These are phyloP conservation scores for Capsaspora owczarzaki DNA, from an alignment of 78 protist species.

Conservation along the genomic window DNA sequence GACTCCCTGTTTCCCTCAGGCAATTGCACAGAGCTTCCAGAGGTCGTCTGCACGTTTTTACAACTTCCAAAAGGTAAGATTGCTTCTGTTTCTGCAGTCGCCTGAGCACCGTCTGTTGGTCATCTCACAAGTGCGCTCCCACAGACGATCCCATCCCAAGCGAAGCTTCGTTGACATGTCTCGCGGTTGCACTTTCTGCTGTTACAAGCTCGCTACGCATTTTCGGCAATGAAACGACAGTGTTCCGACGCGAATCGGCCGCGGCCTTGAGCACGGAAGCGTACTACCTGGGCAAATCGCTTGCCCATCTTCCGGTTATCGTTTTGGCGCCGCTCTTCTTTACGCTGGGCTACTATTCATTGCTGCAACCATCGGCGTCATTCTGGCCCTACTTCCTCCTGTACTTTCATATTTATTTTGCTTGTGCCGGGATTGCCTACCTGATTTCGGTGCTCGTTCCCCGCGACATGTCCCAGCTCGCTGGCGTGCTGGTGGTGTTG, in stretches of 20 bases:
- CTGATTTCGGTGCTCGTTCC: constrained; percentile 15
- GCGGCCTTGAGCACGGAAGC: constrained; percentile 12
- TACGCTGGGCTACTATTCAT: constrained; percentile 4
- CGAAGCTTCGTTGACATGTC: constrained; percentile 9
- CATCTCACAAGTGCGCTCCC: no score
- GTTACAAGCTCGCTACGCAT: neutral
- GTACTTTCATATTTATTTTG: constrained; percentile 7
- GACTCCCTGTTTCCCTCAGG: neutral
- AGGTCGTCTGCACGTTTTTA: neutral
- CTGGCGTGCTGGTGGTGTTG: neutral
- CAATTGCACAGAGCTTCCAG: neutral
- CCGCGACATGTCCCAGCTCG: constrained; percentile 4
- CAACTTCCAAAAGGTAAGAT: neutral
- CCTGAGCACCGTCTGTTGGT: no score
- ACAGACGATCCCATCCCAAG: constrained; percentile 11
- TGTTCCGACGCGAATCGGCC: constrained; percentile 14
- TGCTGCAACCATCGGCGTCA: neutral
- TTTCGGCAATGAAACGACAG: constrained; percentile 16
- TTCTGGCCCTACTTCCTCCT: constrained; percentile 13
- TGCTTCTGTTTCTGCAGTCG: no score
- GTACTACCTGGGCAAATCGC: constrained; percentile 19
- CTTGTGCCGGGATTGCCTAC: constrained; percentile 22
- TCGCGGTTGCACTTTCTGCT: constrained; percentile 13
- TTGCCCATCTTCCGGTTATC: constrained; percentile 15
- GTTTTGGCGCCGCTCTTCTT: constrained; percentile 13